Base-by-base conservation (phyloP, 768 basidiomycete species). In the Xerocomus brunneocitrinus region DNA sequence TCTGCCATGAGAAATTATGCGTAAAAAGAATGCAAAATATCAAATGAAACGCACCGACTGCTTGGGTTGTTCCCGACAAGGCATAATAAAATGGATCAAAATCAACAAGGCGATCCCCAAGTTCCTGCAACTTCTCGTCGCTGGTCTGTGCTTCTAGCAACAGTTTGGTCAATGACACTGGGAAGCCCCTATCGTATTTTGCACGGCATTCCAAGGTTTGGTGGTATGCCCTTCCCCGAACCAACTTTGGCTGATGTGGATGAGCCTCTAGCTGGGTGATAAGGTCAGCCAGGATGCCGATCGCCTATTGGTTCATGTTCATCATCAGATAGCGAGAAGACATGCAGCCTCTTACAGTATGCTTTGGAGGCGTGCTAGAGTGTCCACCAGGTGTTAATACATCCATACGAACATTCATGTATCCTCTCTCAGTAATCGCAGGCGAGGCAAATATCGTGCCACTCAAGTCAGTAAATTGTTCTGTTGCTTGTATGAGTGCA, bases 361-460 rank as follows among this genome's bases (percentile, higher is more conserved):
- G 42, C 25, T 16, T 25, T 43, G 42, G 42, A 6, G 82, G 82
- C 1, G 73, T 69, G 56, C 76, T 77, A 1, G 81, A 81, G 59
- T 82, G 82, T 1, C 83, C 81, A n/a, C 81, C 82, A 0, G 74
- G 72, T 1, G 76, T 73, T 22, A 66, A 55, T 6, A 79, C 42
- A 10, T 43, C 42, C 42, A 43, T 28, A 27, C 42, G 42, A 8
- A 43, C 13, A 16, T 43, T 16, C 25, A 43, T 43, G 12, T 4
- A 40, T 9, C 39, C 39, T 9, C 9, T 40, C 39, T 40, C 39
- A 5, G 8, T 9, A 40, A 40, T n/a, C 2, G 19, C n/a, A 19
- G 39, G 22, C 2, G 39, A 22, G n/a, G 39, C 39, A 22, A 40
- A 40, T 22, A 40, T 3, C 8, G 22, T 8, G 1, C 39, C 39